Evolutionary conservation across 768 basidiomycete genomes (phyloP).

Genomic region (Neoboletus magnificus): DNA sequence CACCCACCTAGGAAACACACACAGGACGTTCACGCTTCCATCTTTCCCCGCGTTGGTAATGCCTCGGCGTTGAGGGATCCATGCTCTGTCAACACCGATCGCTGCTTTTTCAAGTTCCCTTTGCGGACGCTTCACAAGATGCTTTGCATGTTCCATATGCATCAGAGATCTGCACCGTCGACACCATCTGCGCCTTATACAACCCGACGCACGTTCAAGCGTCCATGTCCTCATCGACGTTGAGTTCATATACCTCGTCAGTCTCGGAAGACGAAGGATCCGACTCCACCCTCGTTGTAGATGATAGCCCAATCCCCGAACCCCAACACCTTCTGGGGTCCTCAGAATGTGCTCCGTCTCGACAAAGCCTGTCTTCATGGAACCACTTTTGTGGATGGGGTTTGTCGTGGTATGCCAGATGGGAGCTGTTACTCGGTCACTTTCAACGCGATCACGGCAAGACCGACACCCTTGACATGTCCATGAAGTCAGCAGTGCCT

Average conservation of each 20-base stretch:
- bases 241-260: slow-evolving; percentile 20
- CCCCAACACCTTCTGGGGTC: background rate
- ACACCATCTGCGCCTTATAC: slow-evolving; percentile 12
- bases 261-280: slow-evolving; percentile 38
- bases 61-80: slow-evolving; percentile 56
- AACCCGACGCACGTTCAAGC: slow-evolving; percentile 1
- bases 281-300: slow-evolving; percentile 57
- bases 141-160: slow-evolving; percentile 61
- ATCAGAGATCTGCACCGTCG: slow-evolving; percentile 23
- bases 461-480: background rate
- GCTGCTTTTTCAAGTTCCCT: slow-evolving; percentile 52
- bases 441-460: slow-evolving; percentile 31
- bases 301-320: slow-evolving; percentile 27
- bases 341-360: slow-evolving; percentile 5
- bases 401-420: slow-evolving; percentile 51
- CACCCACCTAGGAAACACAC: slow-evolving; percentile 3
- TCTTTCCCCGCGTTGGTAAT: slow-evolving; percentile 61
- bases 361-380: slow-evolving; percentile 8
- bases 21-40: slow-evolving; percentile 25
- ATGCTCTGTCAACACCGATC: slow-evolving; percentile 54
- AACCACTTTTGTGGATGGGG: slow-evolving; percentile 34
- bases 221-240: slow-evolving; percentile 20
- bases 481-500: background rate
- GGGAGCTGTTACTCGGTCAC: slow-evolving; percentile 49
- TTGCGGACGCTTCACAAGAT: slow-evolving; percentile 67